Evolutionary conservation across 768 basidiomycete genomes (phyloP).

Genomic region (Boletus bicolor): DNA sequence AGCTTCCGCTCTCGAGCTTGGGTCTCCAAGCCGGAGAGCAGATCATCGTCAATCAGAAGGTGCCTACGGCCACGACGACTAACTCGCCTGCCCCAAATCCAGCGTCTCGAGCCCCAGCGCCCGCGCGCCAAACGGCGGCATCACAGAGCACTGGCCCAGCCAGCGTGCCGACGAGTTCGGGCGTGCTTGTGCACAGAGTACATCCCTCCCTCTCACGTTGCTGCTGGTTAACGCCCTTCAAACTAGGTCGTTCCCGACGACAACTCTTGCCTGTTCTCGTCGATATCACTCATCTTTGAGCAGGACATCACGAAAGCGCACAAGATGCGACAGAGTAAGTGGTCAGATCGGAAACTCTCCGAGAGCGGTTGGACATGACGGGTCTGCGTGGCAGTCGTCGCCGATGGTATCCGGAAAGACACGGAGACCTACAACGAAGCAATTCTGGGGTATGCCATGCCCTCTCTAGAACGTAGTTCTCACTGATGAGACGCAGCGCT

Average conservation of each 20-base stretch:
- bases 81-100: conserved; percentile 8
- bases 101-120: conserved; percentile 13
- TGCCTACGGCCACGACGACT: conserved; percentile 13
- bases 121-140: conserved; percentile 12
- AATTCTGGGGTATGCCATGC: conserved; percentile 69
- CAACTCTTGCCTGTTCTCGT: conserved; percentile 92
- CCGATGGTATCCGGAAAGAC: conserved; percentile 72
- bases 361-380: conserved; percentile 5
- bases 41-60: conserved; percentile 65
- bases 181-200: conserved; percentile 74
- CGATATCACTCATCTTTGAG: conserved; percentile 80
- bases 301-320: conserved; percentile 73
- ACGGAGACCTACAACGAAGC: conserved; percentile 76
- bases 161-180: conserved; percentile 58
- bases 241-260: conserved; percentile 88
- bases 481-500: conserved; percentile 36
- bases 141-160: conserved; percentile 42
- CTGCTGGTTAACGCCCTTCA: neutral
- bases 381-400: conserved; percentile 59
- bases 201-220: neutral
- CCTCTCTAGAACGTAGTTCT: neutral
- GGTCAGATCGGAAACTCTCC: neutral
- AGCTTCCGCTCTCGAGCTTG: conserved; percentile 71
- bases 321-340: conserved; percentile 69
- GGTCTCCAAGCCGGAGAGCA: conserved; percentile 80